Evolutionary conservation across 306 rosid species (phyloP).

Genomic region (Vachellia pachyceras): DNA sequence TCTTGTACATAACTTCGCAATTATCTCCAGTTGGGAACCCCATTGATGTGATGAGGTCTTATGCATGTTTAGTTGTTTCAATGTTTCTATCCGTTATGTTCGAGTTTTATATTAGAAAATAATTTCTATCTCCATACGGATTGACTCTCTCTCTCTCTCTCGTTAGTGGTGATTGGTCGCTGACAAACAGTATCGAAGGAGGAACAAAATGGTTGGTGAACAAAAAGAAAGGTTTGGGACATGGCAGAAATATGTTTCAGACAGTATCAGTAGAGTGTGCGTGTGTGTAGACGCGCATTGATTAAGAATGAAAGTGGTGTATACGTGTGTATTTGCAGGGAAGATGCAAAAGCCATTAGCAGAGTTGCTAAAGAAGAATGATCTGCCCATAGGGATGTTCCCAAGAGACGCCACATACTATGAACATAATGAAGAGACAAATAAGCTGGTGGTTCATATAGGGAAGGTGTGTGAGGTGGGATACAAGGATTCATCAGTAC

Average conservation of each 20-base stretch:
- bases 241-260: background rate
- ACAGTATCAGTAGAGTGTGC: background rate
- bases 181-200: conserved; percentile 71
- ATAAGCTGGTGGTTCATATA: conserved; percentile 71
- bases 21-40: no score
- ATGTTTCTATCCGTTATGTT: no score
- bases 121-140: conserved; percentile 26
- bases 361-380: conserved; percentile 83
- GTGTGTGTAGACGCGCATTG: no score
- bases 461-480: conserved; percentile 79
- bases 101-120: background rate
- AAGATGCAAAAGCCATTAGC: conserved; percentile 89
- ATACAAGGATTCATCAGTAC: conserved; percentile 85
- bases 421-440: conserved; percentile 74
- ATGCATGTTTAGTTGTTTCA: no score
- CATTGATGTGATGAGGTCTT: no score
- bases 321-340: conserved; percentile 53
- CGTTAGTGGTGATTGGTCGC: conserved; percentile 52
- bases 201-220: conserved; percentile 87
- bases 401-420: conserved; percentile 93
- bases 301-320: background rate
- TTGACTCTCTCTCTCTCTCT: conserved; percentile 31
- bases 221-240: conserved; percentile 78
- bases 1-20: no score
- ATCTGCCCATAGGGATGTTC: conserved; percentile 83